Evolutionary conservation across 192 early-diverging fungal genomes (phyloP), one percentile per base, ranked within the genome.

Genomic region (Irineochytrium annulatum): DNA sequence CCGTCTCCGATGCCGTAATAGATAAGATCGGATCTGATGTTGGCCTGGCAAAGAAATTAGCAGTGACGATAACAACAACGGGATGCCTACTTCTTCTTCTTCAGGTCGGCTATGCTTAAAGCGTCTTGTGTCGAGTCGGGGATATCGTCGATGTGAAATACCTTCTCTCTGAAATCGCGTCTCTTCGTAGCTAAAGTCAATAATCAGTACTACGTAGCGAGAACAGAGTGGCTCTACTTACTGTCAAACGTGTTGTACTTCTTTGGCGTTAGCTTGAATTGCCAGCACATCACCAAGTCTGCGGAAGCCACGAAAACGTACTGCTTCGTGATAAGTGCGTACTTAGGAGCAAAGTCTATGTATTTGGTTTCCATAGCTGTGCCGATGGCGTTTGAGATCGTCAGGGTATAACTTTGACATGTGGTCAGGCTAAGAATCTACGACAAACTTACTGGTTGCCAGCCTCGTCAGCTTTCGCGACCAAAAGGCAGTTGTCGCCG

Each of bases 61-160:
- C 0, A 45, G 1, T 11, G 29, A 2, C 1, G 24, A 43, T 13
- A 27, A 55, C 13, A 55, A 43, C 17, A 16, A 43, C 11, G 30
- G 17, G 27, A 55, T 13, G 14, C 17, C 14, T 20, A 58, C n/a
- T 17, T 60, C 17, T 48, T 48, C 16, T 32, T 44, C 20, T 30
- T 3, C 28, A 60, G 30, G 26, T 55, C 33, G 8, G 16, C n/a
- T 34, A 17, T 55, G 20, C 27, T 11, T 67, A n/a, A 26, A 68
- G 20, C 31, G 3, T 68, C 16, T 11, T 57, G 17, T 6, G 20
- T n/a, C n/a, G 20, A 28, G 6, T 55, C 59, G 19, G 35, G 29
- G 20, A 77, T 61, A 29, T 78, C 78, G 48, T 83, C 81, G 53
- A 83, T 79, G 44, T 79, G 74, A 52, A 83, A 83, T 14, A 62